phyloP scores from a whole-genome alignment of 768 basidiomycete species.

The Macrocybe gigantea region DNA sequence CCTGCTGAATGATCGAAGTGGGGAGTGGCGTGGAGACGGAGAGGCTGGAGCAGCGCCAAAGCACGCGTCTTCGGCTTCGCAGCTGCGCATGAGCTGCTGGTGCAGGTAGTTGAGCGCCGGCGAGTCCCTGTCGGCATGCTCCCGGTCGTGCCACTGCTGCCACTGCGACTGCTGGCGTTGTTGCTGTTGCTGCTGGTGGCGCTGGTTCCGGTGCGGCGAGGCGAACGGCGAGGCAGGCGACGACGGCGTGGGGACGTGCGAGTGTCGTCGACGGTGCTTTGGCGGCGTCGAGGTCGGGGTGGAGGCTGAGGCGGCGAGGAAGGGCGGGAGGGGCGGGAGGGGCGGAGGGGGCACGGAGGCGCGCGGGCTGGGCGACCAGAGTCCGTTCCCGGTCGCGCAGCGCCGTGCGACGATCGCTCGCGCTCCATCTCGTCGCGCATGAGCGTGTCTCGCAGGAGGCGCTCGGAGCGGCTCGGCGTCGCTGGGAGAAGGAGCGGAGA shows the following conservation, averaged over 20 bases:
- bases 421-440: conserved; percentile 30
- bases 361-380: too few species aligned
- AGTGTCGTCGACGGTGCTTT: conserved; percentile 20
- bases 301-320: too few species aligned
- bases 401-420: too few species aligned
- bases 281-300: conserved; percentile 1
- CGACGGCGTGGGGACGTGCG: conserved; percentile 15
- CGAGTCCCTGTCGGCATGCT: too few species aligned
- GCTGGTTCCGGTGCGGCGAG: conserved; percentile 14
- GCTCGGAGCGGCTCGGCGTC: conserved; percentile 47
- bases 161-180: background rate
- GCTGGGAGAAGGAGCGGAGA: conserved; percentile 22
- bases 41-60: background rate
- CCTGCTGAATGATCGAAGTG: conserved; percentile 2
- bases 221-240: conserved; percentile 13
- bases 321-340: too few species aligned
- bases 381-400: too few species aligned
- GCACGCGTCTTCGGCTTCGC: conserved; percentile 3
- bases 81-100: background rate
- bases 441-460: conserved; percentile 51
- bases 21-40: conserved; percentile 11
- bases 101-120: too few species aligned
- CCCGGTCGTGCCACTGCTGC: too few species aligned
- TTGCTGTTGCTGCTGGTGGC: conserved; percentile 3
- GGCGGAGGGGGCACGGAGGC: too few species aligned